These are phyloP conservation scores for Aulographum hederae DNA, from an alignment of 2,329 filamentous ascomycete species.

Conservation along the genomic window DNA sequence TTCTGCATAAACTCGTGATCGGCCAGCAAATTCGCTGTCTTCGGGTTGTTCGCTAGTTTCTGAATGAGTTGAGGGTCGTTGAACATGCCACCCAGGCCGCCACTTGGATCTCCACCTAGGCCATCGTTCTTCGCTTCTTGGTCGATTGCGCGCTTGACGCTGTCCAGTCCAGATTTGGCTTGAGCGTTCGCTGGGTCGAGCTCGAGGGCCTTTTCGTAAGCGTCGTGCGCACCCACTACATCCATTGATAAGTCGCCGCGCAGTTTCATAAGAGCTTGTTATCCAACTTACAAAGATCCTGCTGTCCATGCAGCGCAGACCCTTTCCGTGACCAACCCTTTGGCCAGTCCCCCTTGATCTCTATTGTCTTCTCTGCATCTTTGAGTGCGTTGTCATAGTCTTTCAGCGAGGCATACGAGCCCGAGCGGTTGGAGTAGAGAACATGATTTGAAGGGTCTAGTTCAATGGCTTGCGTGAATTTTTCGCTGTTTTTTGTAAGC, in stretches of 20 bases:
- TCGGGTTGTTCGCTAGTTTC: slow-evolving; percentile 87
- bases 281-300: slow-evolving; percentile 49
- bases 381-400: slow-evolving; percentile 70
- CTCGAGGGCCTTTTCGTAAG: slow-evolving; percentile 89
- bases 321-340: slow-evolving; percentile 94
- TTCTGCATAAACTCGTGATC: slow-evolving; percentile 84
- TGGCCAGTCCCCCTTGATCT: slow-evolving; percentile 94
- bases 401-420: slow-evolving; percentile 69
- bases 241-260: slow-evolving; percentile 2
- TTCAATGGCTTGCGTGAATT: slow-evolving; percentile 86
- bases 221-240: slow-evolving; percentile 59
- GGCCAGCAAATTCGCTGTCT: slow-evolving; percentile 65
- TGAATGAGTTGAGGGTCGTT: slow-evolving; percentile 76
- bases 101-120: slow-evolving; percentile 44
- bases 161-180: slow-evolving; percentile 71
- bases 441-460: slow-evolving; percentile 84
- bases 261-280: slow-evolving; percentile 2
- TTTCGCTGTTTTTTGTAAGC: slow-evolving; percentile 42
- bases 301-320: slow-evolving; percentile 70
- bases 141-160: slow-evolving; percentile 78
- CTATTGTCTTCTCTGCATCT: slow-evolving; percentile 83
- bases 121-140: slow-evolving; percentile 48
- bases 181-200: slow-evolving; percentile 81
- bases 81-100: slow-evolving; percentile 81
- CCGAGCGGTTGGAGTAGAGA: slow-evolving; percentile 93